Conservation (phyloP, 169 alveolate genomes). For the Plasmodium malariae region DNA sequence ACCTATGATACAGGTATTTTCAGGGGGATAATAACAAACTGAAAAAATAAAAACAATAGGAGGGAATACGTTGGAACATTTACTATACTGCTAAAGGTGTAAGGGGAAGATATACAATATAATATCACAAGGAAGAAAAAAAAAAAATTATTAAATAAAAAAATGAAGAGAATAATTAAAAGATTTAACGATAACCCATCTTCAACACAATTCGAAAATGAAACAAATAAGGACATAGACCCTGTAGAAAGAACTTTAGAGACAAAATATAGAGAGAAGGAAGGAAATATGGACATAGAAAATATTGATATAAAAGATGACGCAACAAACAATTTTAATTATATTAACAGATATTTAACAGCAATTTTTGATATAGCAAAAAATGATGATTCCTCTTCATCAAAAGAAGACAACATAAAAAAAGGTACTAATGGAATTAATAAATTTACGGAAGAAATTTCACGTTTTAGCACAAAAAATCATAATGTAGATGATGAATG, state of each 20-base stretch:
- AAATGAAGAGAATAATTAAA: constrained; percentile 43
- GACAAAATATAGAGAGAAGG: not conserved
- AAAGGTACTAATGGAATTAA: constrained; percentile 13
- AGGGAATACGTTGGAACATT: too few species aligned
- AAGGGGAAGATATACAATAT: not conserved
- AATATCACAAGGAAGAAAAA: too few species aligned
- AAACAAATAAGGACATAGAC: not conserved
- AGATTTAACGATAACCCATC: not conserved
- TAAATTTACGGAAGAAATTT: constrained; percentile 7
- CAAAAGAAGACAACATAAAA: constrained; percentile 18
- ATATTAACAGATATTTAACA: constrained; percentile 53
- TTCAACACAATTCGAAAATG: not conserved
- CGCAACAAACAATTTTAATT: constrained; percentile 25
- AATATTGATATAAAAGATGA: constrained; percentile 14
- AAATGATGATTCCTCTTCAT: constrained; percentile 16
- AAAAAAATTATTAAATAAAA: constrained; percentile 1
- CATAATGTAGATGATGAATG: constrained; percentile 31
- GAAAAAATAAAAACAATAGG: not conserved
- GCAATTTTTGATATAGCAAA: constrained; percentile 35
- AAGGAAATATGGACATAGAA: constrained; percentile 9
- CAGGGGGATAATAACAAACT: not conserved
- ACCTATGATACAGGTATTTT: not conserved
- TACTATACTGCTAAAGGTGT: too few species aligned
- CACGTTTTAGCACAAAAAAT: constrained; percentile 30
- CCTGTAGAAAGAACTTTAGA: not conserved